Evolutionary conservation across 164 flowering plant genomes (phyloP), one percentile per base, ranked within the genome.

Genomic region (Annona cherimola): DNA sequence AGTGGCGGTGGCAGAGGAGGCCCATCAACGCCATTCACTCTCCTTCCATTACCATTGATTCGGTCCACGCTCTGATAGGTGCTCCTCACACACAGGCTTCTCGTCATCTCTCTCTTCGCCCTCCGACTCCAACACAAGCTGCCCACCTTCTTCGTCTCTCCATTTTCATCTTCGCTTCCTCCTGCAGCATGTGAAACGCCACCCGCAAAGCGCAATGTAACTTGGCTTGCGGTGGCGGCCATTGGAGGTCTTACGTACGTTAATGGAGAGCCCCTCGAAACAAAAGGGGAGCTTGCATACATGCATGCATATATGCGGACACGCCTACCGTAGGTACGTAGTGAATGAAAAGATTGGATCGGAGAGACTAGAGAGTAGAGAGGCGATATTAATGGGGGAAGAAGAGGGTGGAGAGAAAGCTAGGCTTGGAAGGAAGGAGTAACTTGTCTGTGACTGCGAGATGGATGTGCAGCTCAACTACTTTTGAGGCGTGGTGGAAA

Each of bases 1-100:
- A 50, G 14, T 5, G 9, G 14, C n/a, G 44, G 26, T 40, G 81
- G 57, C 26, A 6, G 39, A 50, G 69, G 84, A 45, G 44, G 67
- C 18, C 73, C 79, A 72, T 70, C 46, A 72, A 75, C 54, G 7
- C 88, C 90, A 74, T 84, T 89, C 65, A 89, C 80, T 73, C 79
- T 87, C 57, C 57, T 50, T 16, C 57, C 57, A 61, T 71, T 87
- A 39, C 93, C 90, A 70, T 85, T 84, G 55, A 88, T 65, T 69
- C 74, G 74, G 18, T 82, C 82, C 41, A 78, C 75, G 3, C 74
- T 69, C 63, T 26, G 69, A 42, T 73, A 67, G 7, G 62, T 40
- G 64, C 78, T 77, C 41, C 61, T 76, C 74, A 80, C 67, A 61
- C 46, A 40, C 46, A 81, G 16, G 1, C 72, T 20, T 63, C 63